phyloP scores from a whole-genome alignment of 2,329 filamentous ascomycete species.

The Tolypocladium tundrense region DNA sequence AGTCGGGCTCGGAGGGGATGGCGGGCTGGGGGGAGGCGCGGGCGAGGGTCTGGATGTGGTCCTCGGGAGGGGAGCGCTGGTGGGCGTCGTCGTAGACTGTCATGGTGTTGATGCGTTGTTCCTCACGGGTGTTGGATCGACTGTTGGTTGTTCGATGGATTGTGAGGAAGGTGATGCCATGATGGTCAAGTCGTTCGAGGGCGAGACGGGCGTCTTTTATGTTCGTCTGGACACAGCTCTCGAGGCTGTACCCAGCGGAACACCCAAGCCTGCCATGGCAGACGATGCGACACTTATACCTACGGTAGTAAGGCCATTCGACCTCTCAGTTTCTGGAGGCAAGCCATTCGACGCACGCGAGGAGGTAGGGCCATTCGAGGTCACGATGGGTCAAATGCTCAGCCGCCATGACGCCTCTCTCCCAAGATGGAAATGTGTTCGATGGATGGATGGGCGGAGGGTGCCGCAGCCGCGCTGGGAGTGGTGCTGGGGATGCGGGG shows the following conservation, averaged over 20 bases:
- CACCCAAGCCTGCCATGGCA: too few relatives aligned
- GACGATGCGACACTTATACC: not conserved
- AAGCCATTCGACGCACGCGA: not conserved
- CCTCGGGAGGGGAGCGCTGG: not conserved
- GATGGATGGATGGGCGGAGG: not conserved
- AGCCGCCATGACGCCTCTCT: not conserved
- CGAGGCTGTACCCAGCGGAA: not conserved
- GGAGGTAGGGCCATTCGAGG: not conserved
- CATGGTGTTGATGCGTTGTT: not conserved
- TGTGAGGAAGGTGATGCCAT: not conserved
- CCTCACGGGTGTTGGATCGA: too few relatives aligned
- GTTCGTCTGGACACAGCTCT: not conserved
- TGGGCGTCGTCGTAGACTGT: conserved; percentile 2
- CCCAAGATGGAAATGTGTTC: not conserved
- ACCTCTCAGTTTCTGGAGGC: not conserved
- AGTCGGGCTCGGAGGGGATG: conserved; percentile 2
- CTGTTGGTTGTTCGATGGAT: too few relatives aligned
- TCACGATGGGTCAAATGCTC: not conserved
- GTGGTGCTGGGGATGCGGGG: not conserved
- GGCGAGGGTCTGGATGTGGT: conserved; percentile 5
- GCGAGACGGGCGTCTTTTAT: not conserved
- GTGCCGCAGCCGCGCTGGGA: not conserved
- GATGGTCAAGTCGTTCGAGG: not conserved
- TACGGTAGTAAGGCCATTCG: not conserved
- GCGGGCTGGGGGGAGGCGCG: not conserved